Evolutionary conservation across 768 basidiomycete genomes (phyloP).

Genomic region (Collybia sordida): DNA sequence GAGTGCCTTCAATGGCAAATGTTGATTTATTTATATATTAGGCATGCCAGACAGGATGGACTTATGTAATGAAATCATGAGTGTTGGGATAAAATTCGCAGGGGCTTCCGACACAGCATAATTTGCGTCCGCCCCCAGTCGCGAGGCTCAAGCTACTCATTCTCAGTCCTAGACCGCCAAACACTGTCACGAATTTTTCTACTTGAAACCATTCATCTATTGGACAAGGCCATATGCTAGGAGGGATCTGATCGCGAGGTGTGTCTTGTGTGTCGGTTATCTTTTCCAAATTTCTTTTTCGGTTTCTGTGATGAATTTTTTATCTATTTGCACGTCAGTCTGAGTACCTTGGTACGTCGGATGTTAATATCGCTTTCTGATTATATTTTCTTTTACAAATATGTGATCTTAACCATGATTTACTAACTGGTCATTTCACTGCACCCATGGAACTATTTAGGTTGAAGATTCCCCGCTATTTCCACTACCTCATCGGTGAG

Average conservation of each 20-base stretch:
- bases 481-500: background rate
- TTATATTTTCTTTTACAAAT: constrained; percentile 1
- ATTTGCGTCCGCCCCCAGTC: no score
- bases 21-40: no score
- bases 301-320: constrained; percentile 9
- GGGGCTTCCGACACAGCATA: no score
- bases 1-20: no score
- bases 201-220: no score
- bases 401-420: background rate
- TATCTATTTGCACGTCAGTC: constrained; percentile 47
- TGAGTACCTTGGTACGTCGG: constrained; percentile 23
- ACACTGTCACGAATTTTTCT: no score
- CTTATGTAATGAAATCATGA: no score
- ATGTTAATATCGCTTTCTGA: constrained; percentile 21
- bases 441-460: background rate
- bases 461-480: constrained; percentile 2
- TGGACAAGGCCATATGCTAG: no score
- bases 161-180: no score
- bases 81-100: no score
- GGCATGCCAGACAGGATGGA: no score
- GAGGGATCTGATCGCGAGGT: background rate
- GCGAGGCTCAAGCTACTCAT: no score
- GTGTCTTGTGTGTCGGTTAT: background rate
- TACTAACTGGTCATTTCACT: background rate
- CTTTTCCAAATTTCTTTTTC: background rate